A percentile compares a stretch with the other conserved stretches of the same genome.
Conservation (phyloP, 306 rosid genomes). For the Rosa persica region DNA sequence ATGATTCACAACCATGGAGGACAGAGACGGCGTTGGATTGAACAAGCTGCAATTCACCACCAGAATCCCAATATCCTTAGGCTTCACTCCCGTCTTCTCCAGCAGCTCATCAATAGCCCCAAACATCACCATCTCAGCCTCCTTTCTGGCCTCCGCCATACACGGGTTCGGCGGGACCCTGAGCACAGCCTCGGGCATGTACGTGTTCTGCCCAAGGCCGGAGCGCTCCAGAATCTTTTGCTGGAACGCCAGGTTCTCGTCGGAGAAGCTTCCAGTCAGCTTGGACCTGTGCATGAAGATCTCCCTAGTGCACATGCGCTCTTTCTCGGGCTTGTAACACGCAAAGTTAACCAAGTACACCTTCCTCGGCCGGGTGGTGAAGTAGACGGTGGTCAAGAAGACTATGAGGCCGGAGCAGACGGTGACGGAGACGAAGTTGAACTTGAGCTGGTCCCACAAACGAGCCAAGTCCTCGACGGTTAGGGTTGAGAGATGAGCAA, state of each 20-base stretch:
- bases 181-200: constrained; percentile 63
- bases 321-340: constrained; percentile 65
- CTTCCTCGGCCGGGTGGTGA: constrained; percentile 72
- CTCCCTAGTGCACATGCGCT: constrained; percentile 42
- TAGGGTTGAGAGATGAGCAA: constrained; percentile 59
- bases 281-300: constrained; percentile 49
- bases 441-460: constrained; percentile 49
- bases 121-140: constrained; percentile 87
- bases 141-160: constrained; percentile 86
- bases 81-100: constrained; percentile 71
- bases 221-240: constrained; percentile 79
- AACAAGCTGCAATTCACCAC: constrained; percentile 90
- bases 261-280: constrained; percentile 44
- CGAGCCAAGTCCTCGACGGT: constrained; percentile 32
- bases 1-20: constrained; percentile 88
- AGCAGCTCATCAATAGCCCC: constrained; percentile 85
- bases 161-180: constrained; percentile 75
- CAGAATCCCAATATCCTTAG: constrained; percentile 86
- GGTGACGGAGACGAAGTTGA: constrained; percentile 51
- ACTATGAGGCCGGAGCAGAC: constrained; percentile 47
- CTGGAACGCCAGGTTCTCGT: constrained; percentile 66
- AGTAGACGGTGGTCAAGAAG: constrained; percentile 65
- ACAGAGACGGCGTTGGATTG: constrained; percentile 87
- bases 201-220: constrained; percentile 72
- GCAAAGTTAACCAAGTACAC: constrained; percentile 62